Conservation (phyloP, 306 rosid species). For the Betula pendula region DNA sequence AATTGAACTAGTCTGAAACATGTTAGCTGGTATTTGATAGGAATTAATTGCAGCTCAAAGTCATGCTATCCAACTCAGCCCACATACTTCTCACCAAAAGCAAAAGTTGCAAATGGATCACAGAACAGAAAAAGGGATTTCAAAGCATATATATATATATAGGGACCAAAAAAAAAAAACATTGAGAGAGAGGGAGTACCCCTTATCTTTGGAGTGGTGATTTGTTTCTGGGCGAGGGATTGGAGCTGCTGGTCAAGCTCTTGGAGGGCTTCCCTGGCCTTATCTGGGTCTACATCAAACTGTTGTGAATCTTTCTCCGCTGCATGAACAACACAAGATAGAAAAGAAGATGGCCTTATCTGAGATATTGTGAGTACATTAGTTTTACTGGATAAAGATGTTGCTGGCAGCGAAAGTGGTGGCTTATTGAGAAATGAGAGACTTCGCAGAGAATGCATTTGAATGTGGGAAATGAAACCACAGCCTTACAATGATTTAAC, state of each 20-base stretch:
- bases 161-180: background rate
- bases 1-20: background rate
- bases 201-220: slow-evolving; percentile 44
- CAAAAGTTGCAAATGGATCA: too few relatives aligned
- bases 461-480: slow-evolving; percentile 23
- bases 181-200: slow-evolving; percentile 33
- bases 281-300: slow-evolving; percentile 73
- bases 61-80: background rate
- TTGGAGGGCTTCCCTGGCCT: slow-evolving; percentile 81
- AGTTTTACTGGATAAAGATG: slow-evolving; percentile 1
- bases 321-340: slow-evolving; percentile 35
- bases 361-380: background rate
- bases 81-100: background rate
- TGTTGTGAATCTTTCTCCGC: slow-evolving; percentile 57
- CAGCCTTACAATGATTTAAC: slow-evolving; percentile 2
- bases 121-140: background rate
- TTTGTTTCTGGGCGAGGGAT: slow-evolving; percentile 52
- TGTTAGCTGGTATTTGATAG: background rate
- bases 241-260: slow-evolving; percentile 77
- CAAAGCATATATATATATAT: background rate
- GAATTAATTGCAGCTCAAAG: background rate
- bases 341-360: slow-evolving; percentile 28
- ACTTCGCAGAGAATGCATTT: slow-evolving; percentile 41
- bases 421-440: slow-evolving; percentile 35
- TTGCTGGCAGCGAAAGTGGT: slow-evolving; percentile 22